Base-by-base conservation (phyloP, 495 filamentous ascomycete genomes). In the Rhypophila decipiens region DNA sequence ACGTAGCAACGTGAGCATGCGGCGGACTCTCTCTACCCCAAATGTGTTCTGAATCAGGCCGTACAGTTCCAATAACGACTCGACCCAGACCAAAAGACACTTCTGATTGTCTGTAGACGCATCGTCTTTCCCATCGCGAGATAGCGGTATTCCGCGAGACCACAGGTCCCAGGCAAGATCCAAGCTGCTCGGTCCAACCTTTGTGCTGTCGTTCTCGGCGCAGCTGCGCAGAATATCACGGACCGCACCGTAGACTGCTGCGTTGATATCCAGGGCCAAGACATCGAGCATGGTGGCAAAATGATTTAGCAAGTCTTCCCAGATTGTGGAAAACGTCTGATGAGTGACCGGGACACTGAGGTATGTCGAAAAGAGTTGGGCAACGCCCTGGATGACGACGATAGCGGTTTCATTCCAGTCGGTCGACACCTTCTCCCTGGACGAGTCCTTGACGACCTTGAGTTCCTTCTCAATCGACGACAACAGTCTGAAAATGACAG, bases 401-500 rank as follows among this genome's bases (percentile, higher is more conserved):
- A 86, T 83, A 2, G 85, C 78, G 1, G 88, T 90, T 35, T 90
- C 86, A 31, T 85, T 75, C 87, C 87, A 91, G 21, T 77, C 75
- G 31, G 43, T 47, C 10, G 67, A 71, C 27, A 62, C 57, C 5
- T 73, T 71, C 38, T 67, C 68, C 24, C 68, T 66, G 2, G 61
- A 58, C 0, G 52, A 46, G 2, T 52, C 55, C 8, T 58, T 54
- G 18, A 53, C 41, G 5, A 59, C 47, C 31, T 58, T 59, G 7
- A 78, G 58, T 47, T 77, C 73, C 5, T 55, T 48, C 48, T 78
- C 72, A n/a, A 77, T 70, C 0, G 75, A 77, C 0, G 72, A 65
- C 11, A 94, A 69, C 71, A 95, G 81, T 34, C 76, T 77, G 57
- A 91, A 88, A 8, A 95, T 72, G 7, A 95, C 84, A 9, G 79